Evolutionary conservation across 2,329 filamentous ascomycete species (phyloP), one percentile per base, ranked within the genome.

Genomic region (Botrytis tulipae): DNA sequence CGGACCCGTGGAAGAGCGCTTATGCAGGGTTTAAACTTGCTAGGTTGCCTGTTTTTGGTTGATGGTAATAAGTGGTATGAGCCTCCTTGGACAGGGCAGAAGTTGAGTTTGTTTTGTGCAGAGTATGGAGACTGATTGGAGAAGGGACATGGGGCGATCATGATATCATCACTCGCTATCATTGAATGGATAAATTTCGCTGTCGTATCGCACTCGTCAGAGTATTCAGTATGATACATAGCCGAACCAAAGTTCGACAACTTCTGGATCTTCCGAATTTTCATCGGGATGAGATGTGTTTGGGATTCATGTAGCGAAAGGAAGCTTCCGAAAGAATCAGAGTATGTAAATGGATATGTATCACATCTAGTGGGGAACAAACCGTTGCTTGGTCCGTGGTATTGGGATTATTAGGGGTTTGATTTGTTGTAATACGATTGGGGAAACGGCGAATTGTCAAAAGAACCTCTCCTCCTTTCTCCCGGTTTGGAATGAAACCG

Each of bases 371-470:
- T 63, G 61, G 61, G 29, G 61, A 40, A 63, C 37, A 44, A 63
- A 63, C n/a, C 40, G 61, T 40, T 63, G 29, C n/a, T 63, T 63
- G n/a, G 61, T 44, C 61, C 40, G 61, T 63, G 61, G 61, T 63
- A 63, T 44, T 42, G 61, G 40, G 18, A 44, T 63, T 44, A 32
- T 44, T 32, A 44, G 16, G 25, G 40, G 40, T 22, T 42, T 63
- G 61, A 63, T 22, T 63, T n/a, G 61, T 32, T 22, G 29, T 22
- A n/a, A 32, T 44, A 63, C 40, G 61, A 44, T 63, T 22, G n/a
- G 40, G 8, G 60, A n/a, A n/a, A 25, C 61, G 61, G n/a, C n/a
- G 40, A 63, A 63, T 42, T n/a, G 40, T 63, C 37, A 44, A 44
- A 9, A 63, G 9, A 63, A n/a, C 42, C 9, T 44, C 61, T 63